A percentile compares a stretch with the other conserved stretches of the same genome.
Evolutionary conservation across 192 early-diverging fungal species (phyloP).

Genomic region (Backusella australiensis): DNA sequence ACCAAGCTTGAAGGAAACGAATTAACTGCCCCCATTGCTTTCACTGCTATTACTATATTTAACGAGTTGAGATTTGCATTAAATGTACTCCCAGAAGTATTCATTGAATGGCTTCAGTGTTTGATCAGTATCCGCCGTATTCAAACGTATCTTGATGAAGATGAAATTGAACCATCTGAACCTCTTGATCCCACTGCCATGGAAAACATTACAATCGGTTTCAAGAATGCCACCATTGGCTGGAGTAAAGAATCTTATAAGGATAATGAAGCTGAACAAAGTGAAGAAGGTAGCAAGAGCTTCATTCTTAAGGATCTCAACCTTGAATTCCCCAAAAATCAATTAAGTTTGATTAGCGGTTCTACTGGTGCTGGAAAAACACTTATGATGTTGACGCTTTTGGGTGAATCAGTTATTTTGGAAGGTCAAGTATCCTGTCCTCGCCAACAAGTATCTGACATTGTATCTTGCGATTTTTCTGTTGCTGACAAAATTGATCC

Average conservation of each 20-base stretch:
- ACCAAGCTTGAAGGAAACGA: conserved; percentile 37
- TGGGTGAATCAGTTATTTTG: conserved; percentile 59
- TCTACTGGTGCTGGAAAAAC: conserved; percentile 89
- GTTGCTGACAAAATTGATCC: conserved; percentile 41
- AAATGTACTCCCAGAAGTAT: conserved; percentile 72
- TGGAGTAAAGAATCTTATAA: conserved; percentile 57
- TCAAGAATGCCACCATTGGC: conserved; percentile 51
- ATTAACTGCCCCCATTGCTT: conserved; percentile 70
- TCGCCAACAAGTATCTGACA: conserved; percentile 72
- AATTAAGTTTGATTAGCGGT: conserved; percentile 61
- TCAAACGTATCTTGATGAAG: conserved; percentile 42
- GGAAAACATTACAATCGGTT: conserved; percentile 28
- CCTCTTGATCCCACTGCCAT: not conserved
- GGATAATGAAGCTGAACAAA: conserved; percentile 76
- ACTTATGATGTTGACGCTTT: conserved; percentile 72
- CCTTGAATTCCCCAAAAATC: conserved; percentile 47
- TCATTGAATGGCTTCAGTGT: conserved; percentile 70
- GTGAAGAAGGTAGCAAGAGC: conserved; percentile 69
- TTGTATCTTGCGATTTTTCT: conserved; percentile 51
- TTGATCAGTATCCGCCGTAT: conserved; percentile 60
- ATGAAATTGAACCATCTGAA: conserved; percentile 37
- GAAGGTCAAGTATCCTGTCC: conserved; percentile 41
- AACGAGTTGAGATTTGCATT: conserved; percentile 87
- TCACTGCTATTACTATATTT: conserved; percentile 86
- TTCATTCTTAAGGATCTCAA: conserved; percentile 49